phyloP scores from a whole-genome alignment of 352 stramenopile genomes.

The Globisporangium iwayamae region DNA sequence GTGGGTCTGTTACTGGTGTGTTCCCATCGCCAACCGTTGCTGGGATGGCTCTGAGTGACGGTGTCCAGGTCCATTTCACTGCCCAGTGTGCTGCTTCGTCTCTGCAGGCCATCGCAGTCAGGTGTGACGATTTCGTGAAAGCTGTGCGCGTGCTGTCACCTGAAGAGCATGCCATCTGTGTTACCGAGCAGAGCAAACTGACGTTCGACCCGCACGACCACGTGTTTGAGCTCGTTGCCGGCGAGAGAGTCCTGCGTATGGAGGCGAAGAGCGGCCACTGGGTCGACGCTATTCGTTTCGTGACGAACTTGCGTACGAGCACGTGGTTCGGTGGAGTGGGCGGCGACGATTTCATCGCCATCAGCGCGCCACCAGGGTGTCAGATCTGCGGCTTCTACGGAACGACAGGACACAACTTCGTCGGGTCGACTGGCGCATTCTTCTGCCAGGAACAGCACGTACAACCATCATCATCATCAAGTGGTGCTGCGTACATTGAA shows the following conservation, averaged over 20 bases:
- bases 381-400: conserved; percentile 42
- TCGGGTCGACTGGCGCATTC: conserved; percentile 34
- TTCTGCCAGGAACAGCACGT: conserved; percentile 13
- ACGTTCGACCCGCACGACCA: conserved; percentile 35
- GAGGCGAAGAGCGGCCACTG: conserved; percentile 47
- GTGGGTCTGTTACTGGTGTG: not conserved
- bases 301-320: conserved; percentile 38
- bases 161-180: conserved; percentile 19
- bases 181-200: conserved; percentile 8
- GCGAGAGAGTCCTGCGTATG: conserved; percentile 35
- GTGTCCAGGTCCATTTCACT: conserved; percentile 14
- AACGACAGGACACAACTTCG: conserved; percentile 25
- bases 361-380: conserved; percentile 27
- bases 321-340: conserved; percentile 46
- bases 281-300: conserved; percentile 47
- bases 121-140: conserved; percentile 36
- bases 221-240: conserved; percentile 38
- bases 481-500: not conserved
- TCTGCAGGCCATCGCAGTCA: conserved; percentile 30
- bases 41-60: conserved; percentile 21
- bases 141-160: conserved; percentile 24
- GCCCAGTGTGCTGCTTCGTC: not conserved
- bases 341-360: conserved; percentile 19
- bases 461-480: not conserved
- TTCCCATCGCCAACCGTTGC: conserved; percentile 17